A percentile compares a stretch with the other conserved stretches of the same genome.
phyloP scores from a whole-genome alignment of 805 yeast genomes.

The Lachancea dasiensis region DNA sequence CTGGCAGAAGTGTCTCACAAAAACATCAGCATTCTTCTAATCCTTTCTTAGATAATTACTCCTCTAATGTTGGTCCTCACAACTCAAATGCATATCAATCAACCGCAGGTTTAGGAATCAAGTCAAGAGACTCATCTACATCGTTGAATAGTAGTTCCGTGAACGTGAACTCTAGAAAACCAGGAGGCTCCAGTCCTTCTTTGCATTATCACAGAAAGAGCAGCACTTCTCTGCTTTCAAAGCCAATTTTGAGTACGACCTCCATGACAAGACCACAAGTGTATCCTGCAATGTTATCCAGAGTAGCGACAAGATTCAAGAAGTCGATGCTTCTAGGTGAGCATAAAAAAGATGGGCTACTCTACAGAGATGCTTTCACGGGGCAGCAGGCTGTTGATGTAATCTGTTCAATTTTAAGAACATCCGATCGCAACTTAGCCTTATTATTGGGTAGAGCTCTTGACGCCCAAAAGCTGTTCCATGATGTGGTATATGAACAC shows the following conservation, averaged over 20 bases:
- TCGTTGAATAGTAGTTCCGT: slow-evolving; percentile 16
- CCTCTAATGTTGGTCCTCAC: slow-evolving; percentile 3
- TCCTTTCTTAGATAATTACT: slow-evolving; percentile 20
- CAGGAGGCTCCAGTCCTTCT: slow-evolving; percentile 9
- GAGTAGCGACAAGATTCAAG: slow-evolving; percentile 74
- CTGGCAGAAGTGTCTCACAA: slow-evolving; percentile 43
- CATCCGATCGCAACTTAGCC: slow-evolving; percentile 88
- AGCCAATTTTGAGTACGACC: slow-evolving; percentile 43
- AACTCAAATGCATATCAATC: slow-evolving; percentile 8
- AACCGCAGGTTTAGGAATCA: slow-evolving; percentile 35
- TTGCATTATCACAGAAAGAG: slow-evolving; percentile 7
- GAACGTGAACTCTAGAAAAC: slow-evolving; percentile 5
- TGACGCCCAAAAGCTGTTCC: slow-evolving; percentile 91
- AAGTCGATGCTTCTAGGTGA: slow-evolving; percentile 66
- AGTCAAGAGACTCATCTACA: slow-evolving; percentile 44
- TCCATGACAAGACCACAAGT: slow-evolving; percentile 52
- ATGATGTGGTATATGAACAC: slow-evolving; percentile 93
- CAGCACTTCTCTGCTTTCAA: slow-evolving; percentile 22
- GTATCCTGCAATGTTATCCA: slow-evolving; percentile 84
- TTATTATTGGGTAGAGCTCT: slow-evolving; percentile 81
- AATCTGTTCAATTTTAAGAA: slow-evolving; percentile 78
- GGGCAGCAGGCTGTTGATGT: slow-evolving; percentile 92
- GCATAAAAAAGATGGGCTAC: slow-evolving; percentile 82
- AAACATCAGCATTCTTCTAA: slow-evolving; percentile 33
- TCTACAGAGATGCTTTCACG: slow-evolving; percentile 87